Conservation (phyloP, 768 basidiomycete genomes). For the Clitopilus hobsonii region DNA sequence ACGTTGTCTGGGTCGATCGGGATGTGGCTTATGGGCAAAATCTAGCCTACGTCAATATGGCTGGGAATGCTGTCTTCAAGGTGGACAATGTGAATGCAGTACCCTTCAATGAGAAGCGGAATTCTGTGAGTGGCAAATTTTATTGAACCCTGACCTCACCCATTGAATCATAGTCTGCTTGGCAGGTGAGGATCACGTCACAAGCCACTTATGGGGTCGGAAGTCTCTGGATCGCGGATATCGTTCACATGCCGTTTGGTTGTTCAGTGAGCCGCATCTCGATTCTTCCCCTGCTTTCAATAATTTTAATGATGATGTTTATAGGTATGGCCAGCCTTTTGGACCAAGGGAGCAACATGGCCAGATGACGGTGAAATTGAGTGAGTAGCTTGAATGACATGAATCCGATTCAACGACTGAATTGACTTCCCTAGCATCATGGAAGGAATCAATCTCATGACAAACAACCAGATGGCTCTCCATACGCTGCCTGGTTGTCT, state of each 20-base stretch:
- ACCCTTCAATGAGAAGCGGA: slow-evolving; percentile 43
- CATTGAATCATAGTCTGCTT: not conserved
- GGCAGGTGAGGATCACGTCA: slow-evolving; percentile 41
- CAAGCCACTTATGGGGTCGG: slow-evolving; percentile 37
- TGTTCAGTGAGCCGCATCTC: slow-evolving; percentile 36
- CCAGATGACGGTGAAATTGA: slow-evolving; percentile 47
- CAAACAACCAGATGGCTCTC: slow-evolving; percentile 71
- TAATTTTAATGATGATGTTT: not conserved
- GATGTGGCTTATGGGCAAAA: slow-evolving; percentile 39
- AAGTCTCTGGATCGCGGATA: slow-evolving; percentile 40
- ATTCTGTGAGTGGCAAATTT: slow-evolving; percentile 43
- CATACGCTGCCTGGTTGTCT: slow-evolving; percentile 54
- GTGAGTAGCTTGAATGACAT: slow-evolving; percentile 10
- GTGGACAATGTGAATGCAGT: slow-evolving; percentile 70
- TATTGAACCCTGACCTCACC: not conserved
- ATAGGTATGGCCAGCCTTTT: slow-evolving; percentile 47
- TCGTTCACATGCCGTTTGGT: slow-evolving; percentile 43
- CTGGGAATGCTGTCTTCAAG: slow-evolving; percentile 63
- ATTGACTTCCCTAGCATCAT: slow-evolving; percentile 49
- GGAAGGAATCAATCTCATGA: slow-evolving; percentile 75
- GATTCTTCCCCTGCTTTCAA: not conserved
- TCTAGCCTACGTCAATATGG: slow-evolving; percentile 55
- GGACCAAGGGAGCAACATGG: slow-evolving; percentile 41
- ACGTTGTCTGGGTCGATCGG: slow-evolving; percentile 55
- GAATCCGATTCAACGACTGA: slow-evolving; percentile 15